Base-by-base conservation (phyloP, 345 rosid genomes). In the Trapa incisa region DNA sequence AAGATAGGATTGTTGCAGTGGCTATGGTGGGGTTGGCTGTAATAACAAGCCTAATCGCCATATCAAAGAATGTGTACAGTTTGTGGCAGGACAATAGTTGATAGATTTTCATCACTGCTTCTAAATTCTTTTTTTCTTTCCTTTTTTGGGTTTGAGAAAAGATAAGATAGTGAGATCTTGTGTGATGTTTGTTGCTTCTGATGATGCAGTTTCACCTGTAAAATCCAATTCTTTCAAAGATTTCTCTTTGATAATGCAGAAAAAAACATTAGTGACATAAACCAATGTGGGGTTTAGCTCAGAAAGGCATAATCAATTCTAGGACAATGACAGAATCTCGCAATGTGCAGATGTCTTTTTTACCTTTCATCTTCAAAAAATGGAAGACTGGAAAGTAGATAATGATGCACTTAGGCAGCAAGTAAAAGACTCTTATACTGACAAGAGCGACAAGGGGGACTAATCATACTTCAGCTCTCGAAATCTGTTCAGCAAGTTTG, bases 401-500 rank as follows among this genome's bases (percentile, higher is more conserved):
- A 6, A n/a, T n/a, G 11, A 54, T 2, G 22, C 60, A 5, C 9
- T 35, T 2, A 16, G 22, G 6, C 60, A 47, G 57, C 17, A 16
- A 17, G 29, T 22, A 22, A 15, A 47, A 12, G 53, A 47, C 53
- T 17, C 3, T 47, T 6, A 14, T 53, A 2, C 4, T 54, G 43
- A 41, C 60, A 54, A 3, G 60, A 54, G 22, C 43, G 4, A 3
- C 43, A 41, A 2, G 3, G n/a, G 42, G 67, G 22, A 39, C n/a
- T 41, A 70, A 50, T 76, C 72, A 13, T 68, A 70, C 75, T 68
- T 78, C 71, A 78, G 66, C 38, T 88, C 92, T 77, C 79, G 81
- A 71, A 89, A 86, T 70, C 85, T 84, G 77, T 84, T 82, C 39
- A 91, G 78, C 77, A 94, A 77, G 78, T 72, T 75, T 57, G 84